Conservation (phyloP, 352 stramenopile species). For the Pseudoperonospora humuli region DNA sequence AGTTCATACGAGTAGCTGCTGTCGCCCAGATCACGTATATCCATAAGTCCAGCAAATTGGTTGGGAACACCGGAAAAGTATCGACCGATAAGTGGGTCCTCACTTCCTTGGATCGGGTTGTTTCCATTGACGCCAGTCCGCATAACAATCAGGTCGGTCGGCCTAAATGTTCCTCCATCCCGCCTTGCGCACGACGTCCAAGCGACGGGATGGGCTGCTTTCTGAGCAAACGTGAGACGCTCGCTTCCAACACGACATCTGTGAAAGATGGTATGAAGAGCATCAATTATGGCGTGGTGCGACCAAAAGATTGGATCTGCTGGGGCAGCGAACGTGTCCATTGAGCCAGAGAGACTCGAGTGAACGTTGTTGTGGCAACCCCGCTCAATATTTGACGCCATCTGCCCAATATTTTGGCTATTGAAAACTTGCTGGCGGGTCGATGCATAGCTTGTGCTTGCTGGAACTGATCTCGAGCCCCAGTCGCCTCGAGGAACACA, state of each 20-base stretch:
- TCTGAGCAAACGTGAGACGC: conserved; percentile 39
- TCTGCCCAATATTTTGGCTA: conserved; percentile 40
- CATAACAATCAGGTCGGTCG: conserved; percentile 35
- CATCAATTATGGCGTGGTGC: conserved; percentile 57
- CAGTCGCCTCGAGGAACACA: conserved; percentile 52
- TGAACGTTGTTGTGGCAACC: conserved; percentile 61
- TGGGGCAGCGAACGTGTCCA: conserved; percentile 42
- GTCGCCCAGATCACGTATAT: conserved; percentile 32
- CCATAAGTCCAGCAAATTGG: conserved; percentile 38
- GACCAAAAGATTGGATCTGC: conserved; percentile 68
- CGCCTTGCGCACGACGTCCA: conserved; percentile 42
- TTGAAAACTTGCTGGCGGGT: conserved; percentile 43
- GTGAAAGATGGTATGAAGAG: conserved; percentile 64
- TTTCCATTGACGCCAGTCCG: conserved; percentile 30
- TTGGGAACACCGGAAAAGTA: conserved; percentile 34
- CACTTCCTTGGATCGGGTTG: conserved; percentile 29
- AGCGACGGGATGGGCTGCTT: conserved; percentile 31
- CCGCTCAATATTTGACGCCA: conserved; percentile 36
- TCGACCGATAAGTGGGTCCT: conserved; percentile 30
- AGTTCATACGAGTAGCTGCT: conserved; percentile 59
- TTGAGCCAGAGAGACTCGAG: conserved; percentile 31
- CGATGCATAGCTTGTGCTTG: conserved; percentile 31
- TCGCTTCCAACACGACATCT: conserved; percentile 48
- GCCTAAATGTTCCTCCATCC: conserved; percentile 28
- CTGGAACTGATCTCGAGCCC: conserved; percentile 21